A percentile compares a stretch with the other conserved stretches of the same genome.
Conservation (phyloP, 495 filamentous ascomycete genomes). For the Xanthoparmelia taractica region DNA sequence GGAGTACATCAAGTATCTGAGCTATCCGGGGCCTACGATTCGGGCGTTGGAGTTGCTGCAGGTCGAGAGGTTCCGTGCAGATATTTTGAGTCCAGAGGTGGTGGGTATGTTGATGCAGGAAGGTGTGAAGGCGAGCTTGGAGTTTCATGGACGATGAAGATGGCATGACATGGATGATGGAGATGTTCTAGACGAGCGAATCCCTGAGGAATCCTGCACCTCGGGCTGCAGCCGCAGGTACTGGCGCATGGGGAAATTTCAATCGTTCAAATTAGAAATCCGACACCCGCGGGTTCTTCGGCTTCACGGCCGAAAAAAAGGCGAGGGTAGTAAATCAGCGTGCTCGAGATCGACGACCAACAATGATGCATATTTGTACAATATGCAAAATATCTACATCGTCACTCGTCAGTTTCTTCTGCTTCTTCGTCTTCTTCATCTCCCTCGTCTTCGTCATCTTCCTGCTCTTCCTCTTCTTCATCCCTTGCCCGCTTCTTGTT, state of each 20-base stretch:
- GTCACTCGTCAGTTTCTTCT: slow-evolving; percentile 7
- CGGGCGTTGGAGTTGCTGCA: slow-evolving; percentile 71
- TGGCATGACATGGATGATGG: not conserved
- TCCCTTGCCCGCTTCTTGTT: slow-evolving; percentile 18
- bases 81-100: slow-evolving; percentile 69
- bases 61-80: slow-evolving; percentile 71
- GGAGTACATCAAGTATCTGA: slow-evolving; percentile 75
- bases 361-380: not conserved
- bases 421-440: slow-evolving; percentile 25
- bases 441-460: slow-evolving; percentile 32
- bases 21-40: slow-evolving; percentile 75
- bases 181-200: not conserved
- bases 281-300: not conserved
- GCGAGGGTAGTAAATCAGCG: not conserved
- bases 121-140: slow-evolving; percentile 32
- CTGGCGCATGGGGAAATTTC: not conserved
- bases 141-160: not conserved
- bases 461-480: slow-evolving; percentile 39
- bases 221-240: not conserved
- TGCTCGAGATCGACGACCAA: not conserved
- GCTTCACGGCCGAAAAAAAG: not conserved
- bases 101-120: slow-evolving; percentile 54
- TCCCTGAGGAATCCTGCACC: not conserved
- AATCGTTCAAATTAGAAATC: too few species aligned
- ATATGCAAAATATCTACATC: not conserved